Conservation (phyloP, 2,329 filamentous ascomycete genomes). For the Hypoxylon rubiginosum region DNA sequence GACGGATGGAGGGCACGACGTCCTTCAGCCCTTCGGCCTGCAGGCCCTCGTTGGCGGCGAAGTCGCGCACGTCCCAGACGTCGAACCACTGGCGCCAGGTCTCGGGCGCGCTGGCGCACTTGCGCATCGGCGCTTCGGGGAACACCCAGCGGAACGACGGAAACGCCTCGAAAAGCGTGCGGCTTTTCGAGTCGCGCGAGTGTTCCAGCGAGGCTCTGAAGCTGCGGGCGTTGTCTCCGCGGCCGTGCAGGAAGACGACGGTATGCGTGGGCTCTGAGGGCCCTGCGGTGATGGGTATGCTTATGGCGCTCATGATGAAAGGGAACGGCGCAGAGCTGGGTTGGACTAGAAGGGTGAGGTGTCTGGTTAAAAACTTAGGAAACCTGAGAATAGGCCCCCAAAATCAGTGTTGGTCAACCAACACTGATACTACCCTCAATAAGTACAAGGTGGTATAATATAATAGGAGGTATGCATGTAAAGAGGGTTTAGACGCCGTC, state of each 20-base stretch:
- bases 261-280: conserved; percentile 56
- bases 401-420: neutral
- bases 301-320: conserved; percentile 20
- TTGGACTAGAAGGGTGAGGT: neutral
- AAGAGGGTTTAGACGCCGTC: conserved; percentile 21
- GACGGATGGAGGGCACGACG: conserved; percentile 52
- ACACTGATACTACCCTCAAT: neutral
- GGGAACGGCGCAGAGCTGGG: neutral
- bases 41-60: conserved; percentile 57
- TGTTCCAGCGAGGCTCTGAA: conserved; percentile 52
- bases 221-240: conserved; percentile 55
- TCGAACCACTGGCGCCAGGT: conserved; percentile 65
- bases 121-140: conserved; percentile 56
- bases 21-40: conserved; percentile 58
- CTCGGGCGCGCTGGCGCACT: conserved; percentile 46
- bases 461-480: neutral
- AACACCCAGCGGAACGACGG: conserved; percentile 65
- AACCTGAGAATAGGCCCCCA: neutral
- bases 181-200: conserved; percentile 51
- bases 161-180: conserved; percentile 55
- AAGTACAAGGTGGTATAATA: neutral
- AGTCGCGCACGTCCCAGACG: conserved; percentile 58
- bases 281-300: conserved; percentile 25
- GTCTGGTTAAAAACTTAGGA: neutral
- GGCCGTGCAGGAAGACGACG: conserved; percentile 61